phyloP scores from a whole-genome alignment of 345 rosid species.

The Citrus reticulata region DNA sequence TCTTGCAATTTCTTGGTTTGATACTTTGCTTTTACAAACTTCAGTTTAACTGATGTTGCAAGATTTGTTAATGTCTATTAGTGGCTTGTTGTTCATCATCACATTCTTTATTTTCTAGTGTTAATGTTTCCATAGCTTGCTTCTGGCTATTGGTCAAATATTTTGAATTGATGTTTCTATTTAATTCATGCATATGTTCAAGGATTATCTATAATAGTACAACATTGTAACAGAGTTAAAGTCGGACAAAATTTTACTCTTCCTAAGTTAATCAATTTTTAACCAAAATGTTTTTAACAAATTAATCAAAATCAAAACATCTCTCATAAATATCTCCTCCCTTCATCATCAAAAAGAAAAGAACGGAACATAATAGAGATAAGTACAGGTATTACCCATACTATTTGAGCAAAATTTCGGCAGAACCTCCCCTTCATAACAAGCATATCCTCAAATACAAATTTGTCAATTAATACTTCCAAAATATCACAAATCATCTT shows the following conservation, averaged over 20 bases:
- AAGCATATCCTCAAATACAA: too few species aligned
- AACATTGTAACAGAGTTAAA: constrained; percentile 1
- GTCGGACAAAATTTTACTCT: not conserved
- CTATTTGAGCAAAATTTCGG: too few species aligned
- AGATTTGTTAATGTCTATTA: not conserved
- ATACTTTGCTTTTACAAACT: not conserved
- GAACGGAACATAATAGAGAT: too few species aligned
- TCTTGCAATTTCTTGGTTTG: not conserved
- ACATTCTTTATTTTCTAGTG: not conserved
- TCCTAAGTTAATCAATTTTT: too few species aligned
- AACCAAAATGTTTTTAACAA: too few species aligned
- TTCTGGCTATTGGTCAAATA: constrained; percentile 7
- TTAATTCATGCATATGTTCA: constrained; percentile 62
- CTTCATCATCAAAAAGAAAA: too few species aligned
- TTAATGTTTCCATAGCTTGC: constrained; percentile 4
- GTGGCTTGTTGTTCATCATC: not conserved
- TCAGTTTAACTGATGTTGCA: not conserved
- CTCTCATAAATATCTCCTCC: too few species aligned
- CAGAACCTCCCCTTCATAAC: too few species aligned
- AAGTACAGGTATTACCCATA: too few species aligned
- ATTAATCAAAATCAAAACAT: too few species aligned
- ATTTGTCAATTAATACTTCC: too few species aligned
- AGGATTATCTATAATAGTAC: constrained; percentile 16
- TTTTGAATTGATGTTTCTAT: constrained; percentile 15
- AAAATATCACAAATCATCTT: too few species aligned